A percentile compares a stretch with the other conserved stretches of the same genome.
Evolutionary conservation across 768 basidiomycete species (phyloP).

Genomic region (Mycena galopus): DNA sequence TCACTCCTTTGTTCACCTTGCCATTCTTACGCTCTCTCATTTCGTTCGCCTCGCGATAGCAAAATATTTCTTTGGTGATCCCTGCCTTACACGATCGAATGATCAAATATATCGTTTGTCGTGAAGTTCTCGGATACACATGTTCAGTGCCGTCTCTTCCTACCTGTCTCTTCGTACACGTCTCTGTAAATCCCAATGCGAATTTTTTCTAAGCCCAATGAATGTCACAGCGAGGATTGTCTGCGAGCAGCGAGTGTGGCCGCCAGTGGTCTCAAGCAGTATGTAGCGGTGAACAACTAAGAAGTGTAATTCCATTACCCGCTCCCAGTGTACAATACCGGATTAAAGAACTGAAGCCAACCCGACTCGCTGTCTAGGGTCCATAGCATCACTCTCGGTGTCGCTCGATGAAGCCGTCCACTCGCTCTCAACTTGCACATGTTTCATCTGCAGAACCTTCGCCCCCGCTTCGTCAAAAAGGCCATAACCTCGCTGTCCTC

Average conservation of each 20-base stretch:
- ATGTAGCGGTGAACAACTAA: neutral
- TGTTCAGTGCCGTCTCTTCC: no score
- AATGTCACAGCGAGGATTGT: neutral
- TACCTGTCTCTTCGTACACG: no score
- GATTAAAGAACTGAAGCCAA: neutral
- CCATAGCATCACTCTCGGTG: slow-evolving; percentile 54
- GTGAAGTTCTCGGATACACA: no score
- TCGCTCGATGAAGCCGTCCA: slow-evolving; percentile 83
- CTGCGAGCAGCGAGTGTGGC: neutral
- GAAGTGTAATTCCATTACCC: neutral
- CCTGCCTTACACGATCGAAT: neutral
- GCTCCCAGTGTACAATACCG: neutral
- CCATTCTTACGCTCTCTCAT: no score
- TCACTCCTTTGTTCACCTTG: no score
- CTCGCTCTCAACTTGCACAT: slow-evolving; percentile 53
- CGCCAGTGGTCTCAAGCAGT: no score
- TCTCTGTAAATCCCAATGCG: no score
- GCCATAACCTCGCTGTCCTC: slow-evolving; percentile 77
- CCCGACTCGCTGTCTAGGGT: neutral
- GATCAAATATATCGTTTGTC: no score
- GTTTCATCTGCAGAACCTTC: slow-evolving; percentile 67
- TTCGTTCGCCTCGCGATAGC: no score
- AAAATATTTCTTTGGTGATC: no score
- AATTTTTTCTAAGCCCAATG: no score
- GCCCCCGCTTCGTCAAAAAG: slow-evolving; percentile 79